Evolutionary conservation across 23 red algal genomes (phyloP).

Genomic region (Gracilaria vermiculophylla): DNA sequence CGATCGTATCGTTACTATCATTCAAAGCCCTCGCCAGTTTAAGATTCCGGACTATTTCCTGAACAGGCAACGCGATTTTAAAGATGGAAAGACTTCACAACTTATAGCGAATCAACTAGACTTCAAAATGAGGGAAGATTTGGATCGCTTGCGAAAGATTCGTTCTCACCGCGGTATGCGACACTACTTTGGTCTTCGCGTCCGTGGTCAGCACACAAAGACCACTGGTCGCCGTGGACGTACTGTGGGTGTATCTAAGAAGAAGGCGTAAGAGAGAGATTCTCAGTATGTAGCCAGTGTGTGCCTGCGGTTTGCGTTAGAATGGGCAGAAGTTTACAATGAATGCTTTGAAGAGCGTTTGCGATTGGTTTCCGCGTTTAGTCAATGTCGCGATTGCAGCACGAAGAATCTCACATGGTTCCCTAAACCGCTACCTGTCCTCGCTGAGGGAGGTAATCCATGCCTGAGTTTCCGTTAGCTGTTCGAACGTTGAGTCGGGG

Average conservation of each 20-base stretch:
- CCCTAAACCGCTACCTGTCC: neutral
- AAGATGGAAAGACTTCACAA: conserved; percentile 97
- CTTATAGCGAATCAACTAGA: conserved; percentile 98
- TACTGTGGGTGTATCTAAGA: conserved; percentile 98
- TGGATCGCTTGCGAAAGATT: conserved; percentile 97
- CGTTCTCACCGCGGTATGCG: conserved; percentile 94
- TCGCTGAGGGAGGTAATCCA: neutral
- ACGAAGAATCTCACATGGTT: neutral
- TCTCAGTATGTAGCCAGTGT: neutral
- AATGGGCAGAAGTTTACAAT: neutral
- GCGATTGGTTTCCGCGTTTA: neutral
- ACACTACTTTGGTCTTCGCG: conserved; percentile 93
- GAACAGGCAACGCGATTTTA: conserved; percentile 92
- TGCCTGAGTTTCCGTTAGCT: conserved; percentile 21
- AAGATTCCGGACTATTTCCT: conserved; percentile 99
- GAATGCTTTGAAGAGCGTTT: neutral
- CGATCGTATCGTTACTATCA: conserved; percentile 98
- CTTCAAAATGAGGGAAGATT: conserved; percentile 98
- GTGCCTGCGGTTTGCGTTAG: neutral
- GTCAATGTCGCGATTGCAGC: neutral
- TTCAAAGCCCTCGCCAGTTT: conserved; percentile 96
- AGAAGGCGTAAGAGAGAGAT: conserved; percentile 46
- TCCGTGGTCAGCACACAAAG: conserved; percentile 99
- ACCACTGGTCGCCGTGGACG: conserved; percentile 95
- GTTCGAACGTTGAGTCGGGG: conserved; percentile 7